A percentile compares a stretch with the other conserved stretches of the same genome.
Evolutionary conservation across 108 stramenopile species (phyloP).

Genomic region (Cyclostephanos tholiformis): DNA sequence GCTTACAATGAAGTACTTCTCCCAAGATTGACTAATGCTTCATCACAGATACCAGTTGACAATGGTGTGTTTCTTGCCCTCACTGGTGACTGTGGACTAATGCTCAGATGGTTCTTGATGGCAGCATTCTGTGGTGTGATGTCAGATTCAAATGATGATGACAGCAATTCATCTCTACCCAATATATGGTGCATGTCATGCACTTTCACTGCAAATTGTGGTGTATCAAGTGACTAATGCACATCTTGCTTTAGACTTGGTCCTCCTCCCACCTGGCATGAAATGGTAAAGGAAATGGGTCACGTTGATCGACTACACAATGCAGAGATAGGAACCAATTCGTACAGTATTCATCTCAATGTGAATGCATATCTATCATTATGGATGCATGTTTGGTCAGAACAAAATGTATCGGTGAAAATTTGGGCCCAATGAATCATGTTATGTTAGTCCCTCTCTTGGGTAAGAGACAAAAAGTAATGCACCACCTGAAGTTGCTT

Average conservation of each 20-base stretch:
- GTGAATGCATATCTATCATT: neutral
- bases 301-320: no score
- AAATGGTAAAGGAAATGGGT: no score
- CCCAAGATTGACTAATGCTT: neutral
- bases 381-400: neutral
- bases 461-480: neutral
- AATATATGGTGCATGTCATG: no score
- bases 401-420: neutral
- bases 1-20: neutral
- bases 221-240: no score
- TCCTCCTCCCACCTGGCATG: no score
- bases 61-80: neutral
- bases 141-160: no score
- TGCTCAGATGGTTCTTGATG: conserved; percentile 19
- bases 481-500: neutral
- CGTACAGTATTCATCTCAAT: neutral
- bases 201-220: no score
- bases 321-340: neutral
- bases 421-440: neutral
- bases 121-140: conserved; percentile 7
- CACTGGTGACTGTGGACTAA: conserved; percentile 16
- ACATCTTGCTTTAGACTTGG: no score
- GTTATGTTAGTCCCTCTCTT: neutral
- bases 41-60: neutral
- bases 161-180: no score